Base-by-base conservation (phyloP, 2,329 filamentous ascomycete genomes). In the Xylariomycetidae sp. region DNA sequence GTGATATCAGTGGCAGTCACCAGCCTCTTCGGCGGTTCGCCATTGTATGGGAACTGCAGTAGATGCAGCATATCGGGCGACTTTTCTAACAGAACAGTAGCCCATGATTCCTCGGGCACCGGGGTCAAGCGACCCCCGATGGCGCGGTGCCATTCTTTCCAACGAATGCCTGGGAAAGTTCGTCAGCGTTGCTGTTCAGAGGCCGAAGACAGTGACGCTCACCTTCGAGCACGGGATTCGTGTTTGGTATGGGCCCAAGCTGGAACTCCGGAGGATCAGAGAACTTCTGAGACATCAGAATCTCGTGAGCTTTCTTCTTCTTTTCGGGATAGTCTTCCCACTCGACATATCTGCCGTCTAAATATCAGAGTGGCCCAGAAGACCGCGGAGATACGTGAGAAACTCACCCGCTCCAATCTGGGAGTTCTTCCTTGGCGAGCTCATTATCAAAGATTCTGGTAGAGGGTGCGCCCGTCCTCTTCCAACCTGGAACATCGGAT, bases 261-360 rank as follows among this genome's bases (percentile, higher is more conserved):
- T 76, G 72, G 38, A 68, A 79, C 40, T 79, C 75, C 0, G 74
- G 72, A 35, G 48, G 64, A 50, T 19, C 55, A 23, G 67, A 64
- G 52, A 79, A 70, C 38, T 69, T 57, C 30, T 76, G 70, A 31
- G 59, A 59, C 16, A 59, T 58, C 10, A 81, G 49, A 29, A 81
- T 70, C 35, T 74, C 64, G 29, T 70, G 66, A 0, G 75, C 79
- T 28, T 68, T 60, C 17, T 64, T 66, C 47, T 80, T 81, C 56
- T 82, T 84, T 29, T 82, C 76, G 0, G 80, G 79, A 34, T 82
- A 80, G 10, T 74, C 67, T 49, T 83, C 79, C 79, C 79, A 83
- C 47, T 83, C 79, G 5, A 85, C 65, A 39, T 82, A 84, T 6
- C 74, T 50, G 22, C 5, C 62, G 15, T 40, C 25, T 31, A 35